A percentile compares a stretch with the other conserved stretches of the same genome.
Evolutionary conservation across 345 rosid genomes (phyloP).

Genomic region (Leavenworthia alabamica): DNA sequence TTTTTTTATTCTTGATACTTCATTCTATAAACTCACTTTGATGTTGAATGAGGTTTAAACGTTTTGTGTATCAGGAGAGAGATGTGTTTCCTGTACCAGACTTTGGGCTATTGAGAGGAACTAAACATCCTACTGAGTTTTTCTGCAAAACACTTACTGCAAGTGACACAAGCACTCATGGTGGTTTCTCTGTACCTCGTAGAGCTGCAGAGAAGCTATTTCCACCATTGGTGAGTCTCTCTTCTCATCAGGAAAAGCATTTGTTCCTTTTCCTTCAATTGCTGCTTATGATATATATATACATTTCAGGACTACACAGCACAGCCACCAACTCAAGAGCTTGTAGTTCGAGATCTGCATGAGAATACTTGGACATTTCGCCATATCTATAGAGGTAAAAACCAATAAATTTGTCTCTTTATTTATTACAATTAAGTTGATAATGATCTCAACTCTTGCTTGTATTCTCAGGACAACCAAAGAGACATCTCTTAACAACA

Average conservation of each 20-base stretch:
- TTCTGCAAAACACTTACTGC: slow-evolving; percentile 97
- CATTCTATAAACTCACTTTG: not conserved
- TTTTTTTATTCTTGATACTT: not conserved
- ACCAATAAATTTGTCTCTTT: not conserved
- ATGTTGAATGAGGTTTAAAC: not conserved
- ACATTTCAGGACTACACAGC: slow-evolving; percentile 66
- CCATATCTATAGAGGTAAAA: slow-evolving; percentile 78
- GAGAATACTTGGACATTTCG: slow-evolving; percentile 96
- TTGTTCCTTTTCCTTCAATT: not conserved
- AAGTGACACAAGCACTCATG: slow-evolving; percentile 98
- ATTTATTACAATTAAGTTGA: not conserved
- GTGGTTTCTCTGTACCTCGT: slow-evolving; percentile 98
- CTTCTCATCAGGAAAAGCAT: not conserved
- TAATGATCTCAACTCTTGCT: slow-evolving; percentile 4
- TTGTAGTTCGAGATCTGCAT: slow-evolving; percentile 87
- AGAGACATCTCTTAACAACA: slow-evolving; percentile 92
- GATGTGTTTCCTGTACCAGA: slow-evolving; percentile 85
- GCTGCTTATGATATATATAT: not conserved
- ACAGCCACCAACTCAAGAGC: slow-evolving; percentile 97
- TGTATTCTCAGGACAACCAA: slow-evolving; percentile 78
- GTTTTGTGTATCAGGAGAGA: slow-evolving; percentile 50
- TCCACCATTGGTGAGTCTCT: slow-evolving; percentile 65
- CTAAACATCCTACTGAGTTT: slow-evolving; percentile 87
- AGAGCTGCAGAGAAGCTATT: slow-evolving; percentile 98
- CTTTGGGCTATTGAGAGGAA: slow-evolving; percentile 61